phyloP scores from a whole-genome alignment of 1,139 yeast species.

The Scheffersomyces titani region DNA sequence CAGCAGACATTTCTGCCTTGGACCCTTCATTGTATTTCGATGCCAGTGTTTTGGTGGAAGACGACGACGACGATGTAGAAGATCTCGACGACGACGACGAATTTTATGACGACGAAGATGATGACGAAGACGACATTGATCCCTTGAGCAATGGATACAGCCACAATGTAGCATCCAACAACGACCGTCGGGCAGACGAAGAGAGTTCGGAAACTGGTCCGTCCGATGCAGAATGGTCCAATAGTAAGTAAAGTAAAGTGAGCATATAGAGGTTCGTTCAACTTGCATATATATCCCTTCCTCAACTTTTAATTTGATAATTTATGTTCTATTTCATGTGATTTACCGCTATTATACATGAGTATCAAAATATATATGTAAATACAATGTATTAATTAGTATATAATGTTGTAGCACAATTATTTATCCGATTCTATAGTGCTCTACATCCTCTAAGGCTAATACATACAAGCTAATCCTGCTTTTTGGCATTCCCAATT shows the following conservation, averaged over 20 bases:
- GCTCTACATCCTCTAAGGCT: no score
- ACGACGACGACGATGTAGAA: conserved; percentile 34
- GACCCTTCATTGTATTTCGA: conserved; percentile 88
- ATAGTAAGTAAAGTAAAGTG: neutral
- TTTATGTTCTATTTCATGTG: neutral
- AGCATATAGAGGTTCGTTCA: neutral
- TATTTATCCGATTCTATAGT: neutral
- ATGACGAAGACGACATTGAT: conserved; percentile 9
- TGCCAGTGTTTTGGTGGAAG: conserved; percentile 54
- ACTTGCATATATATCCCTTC: neutral
- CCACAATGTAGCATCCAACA: neutral
- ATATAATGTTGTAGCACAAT: no score
- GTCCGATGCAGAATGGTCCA: neutral
- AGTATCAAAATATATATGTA: neutral
- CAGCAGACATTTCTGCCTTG: conserved; percentile 78
- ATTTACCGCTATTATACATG: neutral
- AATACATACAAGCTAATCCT: neutral
- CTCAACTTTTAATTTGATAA: neutral
- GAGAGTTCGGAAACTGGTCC: neutral
- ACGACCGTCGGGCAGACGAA: neutral
- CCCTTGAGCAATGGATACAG: neutral
- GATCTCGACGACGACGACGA: conserved; percentile 17
- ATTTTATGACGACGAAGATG: conserved; percentile 11
- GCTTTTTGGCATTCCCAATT: neutral
- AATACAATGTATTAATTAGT: neutral